These are phyloP conservation scores for Pulveroboletus ravenelii DNA, from an alignment of 768 basidiomycete genomes.

Conservation along the genomic window DNA sequence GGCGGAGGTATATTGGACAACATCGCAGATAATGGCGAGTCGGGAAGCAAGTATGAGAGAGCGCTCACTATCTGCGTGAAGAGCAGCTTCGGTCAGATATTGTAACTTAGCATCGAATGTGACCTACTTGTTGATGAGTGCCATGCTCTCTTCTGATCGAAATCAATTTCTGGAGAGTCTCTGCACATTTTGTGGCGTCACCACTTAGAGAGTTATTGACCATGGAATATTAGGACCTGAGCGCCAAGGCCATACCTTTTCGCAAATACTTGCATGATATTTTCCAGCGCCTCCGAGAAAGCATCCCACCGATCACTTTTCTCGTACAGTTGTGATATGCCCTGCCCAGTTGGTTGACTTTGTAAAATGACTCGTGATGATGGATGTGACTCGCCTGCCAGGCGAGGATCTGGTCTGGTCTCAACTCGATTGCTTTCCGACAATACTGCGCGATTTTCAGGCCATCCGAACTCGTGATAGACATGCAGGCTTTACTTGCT, in stretches of 20 bases:
- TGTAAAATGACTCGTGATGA: constrained; percentile 6
- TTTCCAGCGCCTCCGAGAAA: constrained; percentile 47
- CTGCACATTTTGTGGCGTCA: constrained; percentile 77
- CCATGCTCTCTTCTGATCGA: constrained; percentile 58
- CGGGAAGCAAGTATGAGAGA: constrained; percentile 68
- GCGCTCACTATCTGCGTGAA: constrained; percentile 55
- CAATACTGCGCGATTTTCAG: constrained; percentile 54
- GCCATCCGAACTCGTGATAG: constrained; percentile 1
- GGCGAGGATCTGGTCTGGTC: constrained; percentile 68
- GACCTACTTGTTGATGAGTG: constrained; percentile 50
- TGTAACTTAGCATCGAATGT: background rate
- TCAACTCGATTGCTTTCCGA: constrained; percentile 65
- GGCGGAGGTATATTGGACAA: constrained; percentile 68
- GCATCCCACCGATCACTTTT: constrained; percentile 54
- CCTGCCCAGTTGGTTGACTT: constrained; percentile 39
- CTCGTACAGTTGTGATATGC: constrained; percentile 70
- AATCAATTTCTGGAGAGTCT: constrained; percentile 73
- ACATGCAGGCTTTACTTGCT: constrained; percentile 62
- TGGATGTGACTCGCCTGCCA: constrained; percentile 61
- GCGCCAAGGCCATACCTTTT: constrained; percentile 44
- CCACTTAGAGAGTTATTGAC: constrained; percentile 39
- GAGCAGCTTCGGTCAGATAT: background rate
- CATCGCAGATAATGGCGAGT: constrained; percentile 57
- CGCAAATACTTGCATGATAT: constrained; percentile 54
- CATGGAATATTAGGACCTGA: background rate